These are phyloP conservation scores for Amanita rubescens DNA, from an alignment of 768 basidiomycete species.

Conservation along the genomic window DNA sequence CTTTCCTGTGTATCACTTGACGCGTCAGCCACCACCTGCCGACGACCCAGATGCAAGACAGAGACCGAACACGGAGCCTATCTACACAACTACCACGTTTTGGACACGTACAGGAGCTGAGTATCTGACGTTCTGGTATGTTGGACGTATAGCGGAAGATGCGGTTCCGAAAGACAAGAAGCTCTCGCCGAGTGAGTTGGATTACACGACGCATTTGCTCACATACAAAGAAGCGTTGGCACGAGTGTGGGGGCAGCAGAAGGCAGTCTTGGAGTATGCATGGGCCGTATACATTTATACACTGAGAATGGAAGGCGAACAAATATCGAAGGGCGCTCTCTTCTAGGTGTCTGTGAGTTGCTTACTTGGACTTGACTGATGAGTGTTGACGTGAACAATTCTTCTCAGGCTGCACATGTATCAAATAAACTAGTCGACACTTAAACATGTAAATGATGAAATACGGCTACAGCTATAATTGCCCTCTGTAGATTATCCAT, in stretches of 20 bases:
- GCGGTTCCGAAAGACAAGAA: constrained; percentile 43
- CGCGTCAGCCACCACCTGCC: constrained; percentile 34
- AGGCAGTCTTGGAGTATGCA: constrained; percentile 29
- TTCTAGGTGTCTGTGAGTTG: background rate
- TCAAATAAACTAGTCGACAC: too few relatives aligned
- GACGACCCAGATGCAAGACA: constrained; percentile 4
- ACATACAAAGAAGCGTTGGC: constrained; percentile 34
- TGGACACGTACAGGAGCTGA: constrained; percentile 34
- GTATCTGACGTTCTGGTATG: constrained; percentile 49
- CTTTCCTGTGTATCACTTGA: constrained; percentile 34
- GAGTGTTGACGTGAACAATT: background rate
- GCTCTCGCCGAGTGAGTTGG: constrained; percentile 50
- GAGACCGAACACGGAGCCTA: constrained; percentile 33
- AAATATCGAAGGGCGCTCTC: background rate
- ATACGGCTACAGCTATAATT: too few relatives aligned
- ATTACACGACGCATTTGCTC: constrained; percentile 37
- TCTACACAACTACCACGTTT: constrained; percentile 28
- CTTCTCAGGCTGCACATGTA: too few relatives aligned
- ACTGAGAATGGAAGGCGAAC: constrained; percentile 7
- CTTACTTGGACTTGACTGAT: background rate
- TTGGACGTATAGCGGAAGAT: constrained; percentile 41
- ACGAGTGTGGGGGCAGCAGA: constrained; percentile 23
- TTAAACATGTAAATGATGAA: too few relatives aligned
- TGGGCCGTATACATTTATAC: constrained; percentile 27
- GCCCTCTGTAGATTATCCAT: constrained; percentile 26